Evolutionary conservation across 164 flowering plant genomes (phyloP).

Genomic region (Liquidambar formosana): DNA sequence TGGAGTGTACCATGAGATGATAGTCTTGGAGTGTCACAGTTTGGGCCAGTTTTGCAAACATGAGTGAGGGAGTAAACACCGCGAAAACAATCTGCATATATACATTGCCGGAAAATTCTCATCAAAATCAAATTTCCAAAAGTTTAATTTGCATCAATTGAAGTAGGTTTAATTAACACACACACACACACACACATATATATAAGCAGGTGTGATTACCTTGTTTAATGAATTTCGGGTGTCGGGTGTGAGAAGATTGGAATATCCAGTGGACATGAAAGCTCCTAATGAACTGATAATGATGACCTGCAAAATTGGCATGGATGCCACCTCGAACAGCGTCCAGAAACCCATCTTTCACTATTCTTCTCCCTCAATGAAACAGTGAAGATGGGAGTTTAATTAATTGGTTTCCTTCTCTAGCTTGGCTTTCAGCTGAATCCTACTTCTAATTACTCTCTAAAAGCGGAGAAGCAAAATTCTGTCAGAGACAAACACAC

Average conservation of each 20-base stretch:
- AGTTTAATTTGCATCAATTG: no score
- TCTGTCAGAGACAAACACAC: no score
- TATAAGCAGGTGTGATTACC: slow-evolving; percentile 35
- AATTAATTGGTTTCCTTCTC: no score
- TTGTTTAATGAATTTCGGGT: slow-evolving; percentile 71
- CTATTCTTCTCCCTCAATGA: no score
- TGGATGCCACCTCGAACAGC: slow-evolving; percentile 66
- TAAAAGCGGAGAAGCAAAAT: no score
- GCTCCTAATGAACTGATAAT: slow-evolving; percentile 72
- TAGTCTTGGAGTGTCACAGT: slow-evolving; percentile 78
- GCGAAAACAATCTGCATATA: slow-evolving; percentile 75
- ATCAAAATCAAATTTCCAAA: no score
- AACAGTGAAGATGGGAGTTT: no score
- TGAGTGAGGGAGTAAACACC: slow-evolving; percentile 77
- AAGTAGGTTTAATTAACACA: no score
- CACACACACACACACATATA: no score
- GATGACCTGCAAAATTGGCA: slow-evolving; percentile 78
- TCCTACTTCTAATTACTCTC: no score
- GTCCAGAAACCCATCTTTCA: slow-evolving; percentile 72
- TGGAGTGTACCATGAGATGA: slow-evolving; percentile 71
- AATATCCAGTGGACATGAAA: slow-evolving; percentile 60
- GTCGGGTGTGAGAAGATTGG: slow-evolving; percentile 60
- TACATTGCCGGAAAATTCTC: no score
- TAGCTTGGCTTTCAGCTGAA: no score
- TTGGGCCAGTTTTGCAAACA: slow-evolving; percentile 75